These are phyloP conservation scores for Harringtonia lauricola DNA, from an alignment of 2,329 filamentous ascomycete species.

Conservation along the genomic window DNA sequence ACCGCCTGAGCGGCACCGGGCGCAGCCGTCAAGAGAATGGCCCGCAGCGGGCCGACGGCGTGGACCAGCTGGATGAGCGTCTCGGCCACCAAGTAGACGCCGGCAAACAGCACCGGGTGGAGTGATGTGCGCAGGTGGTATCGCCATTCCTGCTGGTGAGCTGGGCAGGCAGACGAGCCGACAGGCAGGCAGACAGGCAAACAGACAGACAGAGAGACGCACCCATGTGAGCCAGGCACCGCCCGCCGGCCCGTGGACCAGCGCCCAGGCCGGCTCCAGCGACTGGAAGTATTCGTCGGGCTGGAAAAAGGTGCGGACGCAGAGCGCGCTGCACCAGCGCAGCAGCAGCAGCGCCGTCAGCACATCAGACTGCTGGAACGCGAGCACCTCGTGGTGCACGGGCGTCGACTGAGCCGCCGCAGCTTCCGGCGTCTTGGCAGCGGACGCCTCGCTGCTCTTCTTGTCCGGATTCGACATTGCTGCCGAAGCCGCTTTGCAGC, in stretches of 20 bases:
- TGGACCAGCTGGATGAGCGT: slow-evolving; percentile 42
- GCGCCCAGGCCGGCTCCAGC: slow-evolving; percentile 84
- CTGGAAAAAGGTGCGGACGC: slow-evolving; percentile 84
- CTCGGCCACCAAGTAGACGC: slow-evolving; percentile 55
- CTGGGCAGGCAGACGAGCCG: background rate
- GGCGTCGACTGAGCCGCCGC: background rate
- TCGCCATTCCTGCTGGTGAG: slow-evolving; percentile 71
- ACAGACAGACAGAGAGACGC: slow-evolving; percentile 10
- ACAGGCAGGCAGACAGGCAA: too few relatives aligned
- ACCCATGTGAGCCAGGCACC: slow-evolving; percentile 97
- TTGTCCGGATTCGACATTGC: too few relatives aligned
- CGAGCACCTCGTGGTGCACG: slow-evolving; percentile 17
- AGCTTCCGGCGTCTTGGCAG: too few relatives aligned
- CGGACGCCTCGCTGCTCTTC: too few relatives aligned
- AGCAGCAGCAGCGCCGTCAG: slow-evolving; percentile 45
- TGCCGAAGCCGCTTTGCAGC: too few relatives aligned
- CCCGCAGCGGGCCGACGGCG: slow-evolving; percentile 42
- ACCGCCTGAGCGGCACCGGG: slow-evolving; percentile 69
- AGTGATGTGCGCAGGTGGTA: slow-evolving; percentile 79
- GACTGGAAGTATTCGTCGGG: slow-evolving; percentile 97
- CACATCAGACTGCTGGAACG: slow-evolving; percentile 22
- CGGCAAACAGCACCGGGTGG: slow-evolving; percentile 79
- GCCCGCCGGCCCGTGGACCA: slow-evolving; percentile 66
- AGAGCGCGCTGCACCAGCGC: slow-evolving; percentile 70
- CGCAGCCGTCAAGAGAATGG: slow-evolving; percentile 57